Evolutionary conservation across 2,329 filamentous ascomycete genomes (phyloP).

Genomic region (Trichoderma arundinaceum): DNA sequence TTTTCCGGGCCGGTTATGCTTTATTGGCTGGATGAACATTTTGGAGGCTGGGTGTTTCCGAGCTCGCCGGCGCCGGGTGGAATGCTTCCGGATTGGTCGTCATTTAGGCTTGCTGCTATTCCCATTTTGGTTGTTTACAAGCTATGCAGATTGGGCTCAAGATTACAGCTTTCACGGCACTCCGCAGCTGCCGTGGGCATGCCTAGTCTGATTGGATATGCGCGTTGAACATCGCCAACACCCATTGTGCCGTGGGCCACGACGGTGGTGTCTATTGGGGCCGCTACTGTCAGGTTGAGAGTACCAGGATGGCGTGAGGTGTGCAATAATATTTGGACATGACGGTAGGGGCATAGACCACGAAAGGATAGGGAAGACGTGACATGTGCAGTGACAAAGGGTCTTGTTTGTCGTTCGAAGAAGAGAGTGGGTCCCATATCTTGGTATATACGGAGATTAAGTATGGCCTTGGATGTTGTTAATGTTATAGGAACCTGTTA

Average conservation of each 20-base stretch:
- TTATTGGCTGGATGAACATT: slow-evolving; percentile 8
- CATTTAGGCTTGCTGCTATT: neutral
- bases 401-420: neutral
- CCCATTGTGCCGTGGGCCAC: neutral
- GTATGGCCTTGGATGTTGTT: too few species aligned
- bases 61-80: slow-evolving; percentile 9
- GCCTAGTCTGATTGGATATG: too few species aligned
- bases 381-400: neutral
- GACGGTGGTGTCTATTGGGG: neutral
- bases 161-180: too few species aligned
- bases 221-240: too few species aligned
- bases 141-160: neutral
- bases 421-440: too few species aligned
- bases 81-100: neutral
- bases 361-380: neutral
- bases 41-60: slow-evolving; percentile 11
- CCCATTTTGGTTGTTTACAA: neutral
- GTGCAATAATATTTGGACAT: neutral
- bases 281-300: neutral
- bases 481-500: too few species aligned
- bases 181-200: too few species aligned
- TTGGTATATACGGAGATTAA: too few species aligned
- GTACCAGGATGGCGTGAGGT: neutral
- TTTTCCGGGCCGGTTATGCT: neutral
- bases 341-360: neutral